phyloP scores from a whole-genome alignment of 23 red algal species.

The Rhodosorus marinus region DNA sequence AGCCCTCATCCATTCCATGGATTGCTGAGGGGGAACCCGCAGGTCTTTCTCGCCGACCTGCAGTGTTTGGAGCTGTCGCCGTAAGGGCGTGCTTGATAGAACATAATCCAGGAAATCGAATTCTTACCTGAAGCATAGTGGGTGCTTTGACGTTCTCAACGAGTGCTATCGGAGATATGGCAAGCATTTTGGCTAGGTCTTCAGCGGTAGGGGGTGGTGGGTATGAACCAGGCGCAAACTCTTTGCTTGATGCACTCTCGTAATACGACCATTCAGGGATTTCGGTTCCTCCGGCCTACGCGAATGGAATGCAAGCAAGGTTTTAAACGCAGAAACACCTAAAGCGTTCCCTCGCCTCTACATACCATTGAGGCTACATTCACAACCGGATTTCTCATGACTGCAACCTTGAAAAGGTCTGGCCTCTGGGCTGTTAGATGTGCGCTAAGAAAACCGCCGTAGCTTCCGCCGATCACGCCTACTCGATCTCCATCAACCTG shows the following conservation, averaged over 20 bases:
- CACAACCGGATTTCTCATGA: constrained; percentile 80
- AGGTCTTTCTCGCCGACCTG: constrained; percentile 59
- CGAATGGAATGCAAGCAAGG: no score
- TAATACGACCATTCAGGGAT: constrained; percentile 95
- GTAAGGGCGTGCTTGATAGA: neutral
- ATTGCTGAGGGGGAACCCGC: constrained; percentile 60
- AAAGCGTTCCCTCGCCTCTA: no score
- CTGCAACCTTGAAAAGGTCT: constrained; percentile 20
- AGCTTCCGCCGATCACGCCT: constrained; percentile 66
- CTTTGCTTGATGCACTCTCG: constrained; percentile 18
- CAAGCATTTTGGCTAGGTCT: neutral
- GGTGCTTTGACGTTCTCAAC: constrained; percentile 1
- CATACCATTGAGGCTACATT: constrained; percentile 83
- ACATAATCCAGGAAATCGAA: constrained; percentile 11
- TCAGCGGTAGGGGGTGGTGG: neutral
- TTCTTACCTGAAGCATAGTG: constrained; percentile 5
- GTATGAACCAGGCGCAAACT: neutral
- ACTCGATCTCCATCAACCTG: constrained; percentile 1
- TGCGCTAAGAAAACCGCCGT: constrained; percentile 89
- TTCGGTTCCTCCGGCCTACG: constrained; percentile 43
- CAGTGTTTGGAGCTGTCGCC: constrained; percentile 20
- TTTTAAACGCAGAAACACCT: no score
- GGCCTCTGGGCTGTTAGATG: constrained; percentile 36
- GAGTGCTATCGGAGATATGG: neutral
- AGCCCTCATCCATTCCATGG: constrained; percentile 50